These are phyloP conservation scores for Suillus lakei DNA, from an alignment of 768 basidiomycete genomes.

Conservation along the genomic window DNA sequence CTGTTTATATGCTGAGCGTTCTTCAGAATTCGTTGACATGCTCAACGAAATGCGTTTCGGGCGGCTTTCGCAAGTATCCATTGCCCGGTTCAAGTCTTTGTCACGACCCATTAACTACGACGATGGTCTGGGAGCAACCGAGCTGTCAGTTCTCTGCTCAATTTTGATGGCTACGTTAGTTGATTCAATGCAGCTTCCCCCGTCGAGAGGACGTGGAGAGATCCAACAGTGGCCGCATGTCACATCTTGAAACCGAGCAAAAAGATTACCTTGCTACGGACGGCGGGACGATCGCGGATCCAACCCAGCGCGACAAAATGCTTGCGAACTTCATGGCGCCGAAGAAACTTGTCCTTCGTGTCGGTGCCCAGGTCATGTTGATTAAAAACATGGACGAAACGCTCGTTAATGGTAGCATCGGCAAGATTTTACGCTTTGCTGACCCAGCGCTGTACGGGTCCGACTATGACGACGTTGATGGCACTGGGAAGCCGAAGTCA, in stretches of 20 bases:
- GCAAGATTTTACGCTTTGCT: slow-evolving; percentile 77
- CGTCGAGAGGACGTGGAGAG: slow-evolving; percentile 89
- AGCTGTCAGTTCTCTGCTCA: slow-evolving; percentile 63
- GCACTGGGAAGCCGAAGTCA: slow-evolving; percentile 37
- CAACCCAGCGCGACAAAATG: slow-evolving; percentile 70
- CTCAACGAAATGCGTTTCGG: slow-evolving; percentile 99
- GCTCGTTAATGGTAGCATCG: slow-evolving; percentile 95
- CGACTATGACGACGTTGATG: slow-evolving; percentile 41
- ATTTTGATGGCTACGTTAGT: slow-evolving; percentile 1
- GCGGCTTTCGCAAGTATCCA: slow-evolving; percentile 62
- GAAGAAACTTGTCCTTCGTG: slow-evolving; percentile 63
- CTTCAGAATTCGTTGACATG: slow-evolving; percentile 89
- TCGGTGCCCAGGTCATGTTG: slow-evolving; percentile 91
- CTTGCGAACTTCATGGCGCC: slow-evolving; percentile 94
- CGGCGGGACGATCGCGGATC: slow-evolving; percentile 59
- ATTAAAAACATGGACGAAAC: slow-evolving; percentile 92
- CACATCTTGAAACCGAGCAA: slow-evolving; percentile 55
- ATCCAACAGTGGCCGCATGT: slow-evolving; percentile 77
- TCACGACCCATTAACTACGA: slow-evolving; percentile 71
- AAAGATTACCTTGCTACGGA: slow-evolving; percentile 64
- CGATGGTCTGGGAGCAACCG: slow-evolving; percentile 88
- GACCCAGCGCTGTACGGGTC: slow-evolving; percentile 55
- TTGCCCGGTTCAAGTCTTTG: slow-evolving; percentile 72
- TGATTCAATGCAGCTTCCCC: slow-evolving; percentile 69
- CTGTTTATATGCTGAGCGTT: slow-evolving; percentile 10